phyloP scores from a whole-genome alignment of 495 filamentous ascomycete species.

The Trichoderma gamsii region DNA sequence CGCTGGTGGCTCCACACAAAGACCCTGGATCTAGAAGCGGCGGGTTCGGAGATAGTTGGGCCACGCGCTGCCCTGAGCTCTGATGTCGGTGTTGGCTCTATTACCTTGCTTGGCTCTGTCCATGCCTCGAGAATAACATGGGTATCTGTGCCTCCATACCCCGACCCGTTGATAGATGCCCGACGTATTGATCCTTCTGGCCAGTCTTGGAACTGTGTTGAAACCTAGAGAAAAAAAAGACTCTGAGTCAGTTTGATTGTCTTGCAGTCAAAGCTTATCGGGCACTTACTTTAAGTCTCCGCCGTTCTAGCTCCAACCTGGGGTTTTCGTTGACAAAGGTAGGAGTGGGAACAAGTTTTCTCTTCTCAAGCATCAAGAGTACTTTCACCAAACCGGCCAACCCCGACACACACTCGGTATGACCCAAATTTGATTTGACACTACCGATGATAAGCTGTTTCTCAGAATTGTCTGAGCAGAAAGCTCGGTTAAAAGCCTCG shows the following conservation, averaged over 20 bases:
- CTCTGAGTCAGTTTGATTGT: slow-evolving; percentile 11
- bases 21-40: slow-evolving; percentile 28
- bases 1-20: slow-evolving; percentile 26
- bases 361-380: slow-evolving; percentile 41
- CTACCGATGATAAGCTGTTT: slow-evolving; percentile 37
- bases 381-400: slow-evolving; percentile 45
- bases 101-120: background rate
- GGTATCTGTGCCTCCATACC: slow-evolving; percentile 42
- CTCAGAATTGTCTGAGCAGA: slow-evolving; percentile 8
- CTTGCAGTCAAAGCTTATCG: slow-evolving; percentile 14
- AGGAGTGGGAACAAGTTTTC: slow-evolving; percentile 36
- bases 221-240: slow-evolving; percentile 28
- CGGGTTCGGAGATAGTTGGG: slow-evolving; percentile 19
- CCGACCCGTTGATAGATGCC: slow-evolving; percentile 43
- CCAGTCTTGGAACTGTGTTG: slow-evolving; percentile 15
- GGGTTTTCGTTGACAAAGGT: slow-evolving; percentile 34
- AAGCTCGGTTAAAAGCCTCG: slow-evolving; percentile 28
- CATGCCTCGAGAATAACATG: slow-evolving; percentile 36
- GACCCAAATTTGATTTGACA: slow-evolving; percentile 47
- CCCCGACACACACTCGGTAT: slow-evolving; percentile 42
- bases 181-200: slow-evolving; percentile 18
- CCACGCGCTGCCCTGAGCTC: background rate
- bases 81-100: background rate
- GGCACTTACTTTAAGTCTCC: slow-evolving; percentile 34
- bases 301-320: slow-evolving; percentile 22